These are phyloP conservation scores for Coniochaeta sp. DNA, from an alignment of 2,329 filamentous ascomycete species.

Conservation along the genomic window DNA sequence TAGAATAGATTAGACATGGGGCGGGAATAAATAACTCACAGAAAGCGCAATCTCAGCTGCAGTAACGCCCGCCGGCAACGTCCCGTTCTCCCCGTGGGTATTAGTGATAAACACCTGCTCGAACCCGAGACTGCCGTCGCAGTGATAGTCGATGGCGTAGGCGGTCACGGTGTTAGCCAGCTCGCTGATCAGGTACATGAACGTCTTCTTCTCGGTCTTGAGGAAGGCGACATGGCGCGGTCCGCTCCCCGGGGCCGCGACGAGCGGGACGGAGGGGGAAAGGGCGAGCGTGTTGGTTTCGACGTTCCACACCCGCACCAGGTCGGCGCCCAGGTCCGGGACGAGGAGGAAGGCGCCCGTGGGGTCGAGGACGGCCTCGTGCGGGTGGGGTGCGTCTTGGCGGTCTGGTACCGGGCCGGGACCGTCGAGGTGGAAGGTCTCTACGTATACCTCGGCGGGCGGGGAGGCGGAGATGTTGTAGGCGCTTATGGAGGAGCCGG, in stretches of 20 bases:
- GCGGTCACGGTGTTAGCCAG: conserved; percentile 49
- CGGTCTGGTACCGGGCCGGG: conserved; percentile 31
- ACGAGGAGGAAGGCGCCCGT: conserved; percentile 55
- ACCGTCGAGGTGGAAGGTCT: conserved; percentile 30
- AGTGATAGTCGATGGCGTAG: conserved; percentile 48
- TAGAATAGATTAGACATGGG: background rate
- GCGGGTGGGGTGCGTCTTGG: conserved; percentile 55
- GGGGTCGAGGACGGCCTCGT: conserved; percentile 58
- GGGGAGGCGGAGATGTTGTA: conserved; percentile 32
- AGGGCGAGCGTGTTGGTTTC: conserved; percentile 37
- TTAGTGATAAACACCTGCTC: conserved; percentile 37
- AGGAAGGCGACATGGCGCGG: conserved; percentile 60
- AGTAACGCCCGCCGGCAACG: conserved; percentile 32
- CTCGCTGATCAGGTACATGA: conserved; percentile 56
- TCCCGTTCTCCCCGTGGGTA: conserved; percentile 36
- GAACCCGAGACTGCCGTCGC: conserved; percentile 33
- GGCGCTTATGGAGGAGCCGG: conserved; percentile 33
- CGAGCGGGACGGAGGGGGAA: conserved; percentile 31
- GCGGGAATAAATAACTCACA: conserved; percentile 31
- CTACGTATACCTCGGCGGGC: conserved; percentile 28
- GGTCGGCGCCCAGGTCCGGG: conserved; percentile 60
- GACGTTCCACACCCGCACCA: conserved; percentile 50
- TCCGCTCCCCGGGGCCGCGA: conserved; percentile 46
- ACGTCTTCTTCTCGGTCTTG: conserved; percentile 34
- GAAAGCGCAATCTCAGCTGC: conserved; percentile 53